Base-by-base conservation (phyloP, 2,329 filamentous ascomycete genomes). In the Cladophialophora carrionii region DNA sequence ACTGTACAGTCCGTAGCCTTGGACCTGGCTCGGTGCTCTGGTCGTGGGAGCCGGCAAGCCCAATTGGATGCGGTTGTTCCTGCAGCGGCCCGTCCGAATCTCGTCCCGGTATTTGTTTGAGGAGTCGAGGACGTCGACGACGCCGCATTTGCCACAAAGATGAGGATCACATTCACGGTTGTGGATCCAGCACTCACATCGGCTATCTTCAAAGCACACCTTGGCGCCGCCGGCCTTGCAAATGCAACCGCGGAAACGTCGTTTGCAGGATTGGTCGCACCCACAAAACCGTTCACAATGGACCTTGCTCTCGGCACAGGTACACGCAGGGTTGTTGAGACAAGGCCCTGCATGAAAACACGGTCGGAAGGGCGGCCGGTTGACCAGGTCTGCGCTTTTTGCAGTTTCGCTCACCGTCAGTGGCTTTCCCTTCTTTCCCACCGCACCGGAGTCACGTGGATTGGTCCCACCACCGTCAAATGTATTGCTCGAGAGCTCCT, bases 161-260 rank as follows among this genome's bases (percentile, higher is more conserved):
- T 89, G 86, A 1, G 90, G 87, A 71, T 95, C 91, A 73, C 91
- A 96, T 77, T 96, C 91, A 46, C 91, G 85, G 70, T 90, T 89
- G 59, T 91, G 81, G 71, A 85, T 82, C 22, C 87, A 81, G 72
- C 91, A 96, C 14, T 89, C 87, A 73, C 91, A 95, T 3, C 64
- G 49, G 46, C 51, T 62, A 34, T 71, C 70, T 24, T 68, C 61
- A 52, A 70, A 72, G 63, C 72, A 73, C 41, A 62, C 57, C 55
- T 70, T 68, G 22, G 57, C 64, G 22, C 63, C 58, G 2, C 64
- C 59, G 7, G 59, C 63, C 46, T 61, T 67, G 52, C 72, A 73
- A 17, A 24, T 70, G 55, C 72, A 73, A 9, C 72, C 72, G 58
- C 63, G 65, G 56, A 71, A 73, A 8, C 71, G 68, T 56, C 72